Evolutionary conservation across 768 basidiomycete genomes (phyloP).

Genomic region (Leucosporidium yakuticum): DNA sequence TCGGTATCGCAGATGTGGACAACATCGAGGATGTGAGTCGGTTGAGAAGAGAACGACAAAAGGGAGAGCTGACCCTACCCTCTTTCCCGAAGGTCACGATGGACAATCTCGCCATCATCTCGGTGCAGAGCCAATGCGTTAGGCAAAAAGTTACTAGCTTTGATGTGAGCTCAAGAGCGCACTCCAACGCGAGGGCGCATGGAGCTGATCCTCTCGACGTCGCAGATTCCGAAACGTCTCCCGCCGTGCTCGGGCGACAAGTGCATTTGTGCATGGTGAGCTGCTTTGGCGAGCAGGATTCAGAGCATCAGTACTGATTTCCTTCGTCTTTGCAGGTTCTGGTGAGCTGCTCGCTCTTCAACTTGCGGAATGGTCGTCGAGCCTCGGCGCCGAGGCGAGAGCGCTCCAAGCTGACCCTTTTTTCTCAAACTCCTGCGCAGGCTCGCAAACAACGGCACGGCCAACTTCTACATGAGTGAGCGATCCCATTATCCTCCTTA

Average conservation of each 20-base stretch:
- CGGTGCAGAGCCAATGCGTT: conserved; percentile 38
- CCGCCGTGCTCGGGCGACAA: conserved; percentile 39
- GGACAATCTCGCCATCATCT: conserved; percentile 40
- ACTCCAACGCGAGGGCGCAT: neutral
- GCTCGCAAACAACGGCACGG: conserved; percentile 9
- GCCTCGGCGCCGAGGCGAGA: too few species aligned
- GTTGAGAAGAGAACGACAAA: neutral
- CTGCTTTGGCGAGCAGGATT: conserved; percentile 3
- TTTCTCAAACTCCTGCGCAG: neutral
- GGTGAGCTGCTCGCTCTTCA: neutral
- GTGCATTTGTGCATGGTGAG: conserved; percentile 39
- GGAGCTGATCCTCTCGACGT: neutral
- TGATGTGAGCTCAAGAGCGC: neutral
- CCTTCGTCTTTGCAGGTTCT: neutral
- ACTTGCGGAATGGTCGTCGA: too few species aligned
- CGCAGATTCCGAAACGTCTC: conserved; percentile 36
- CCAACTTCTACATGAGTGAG: conserved; percentile 23
- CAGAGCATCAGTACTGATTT: neutral
- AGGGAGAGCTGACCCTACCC: conserved; percentile 13
- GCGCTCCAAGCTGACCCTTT: neutral
- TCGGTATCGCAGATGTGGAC: conserved; percentile 21
- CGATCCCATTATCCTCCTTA: too few species aligned
- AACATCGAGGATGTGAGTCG: neutral
- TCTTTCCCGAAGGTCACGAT: conserved; percentile 27
- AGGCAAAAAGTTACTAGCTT: conserved; percentile 34